Base-by-base conservation (phyloP, 441 rosid genomes). In the Gossypium gossypioides region DNA sequence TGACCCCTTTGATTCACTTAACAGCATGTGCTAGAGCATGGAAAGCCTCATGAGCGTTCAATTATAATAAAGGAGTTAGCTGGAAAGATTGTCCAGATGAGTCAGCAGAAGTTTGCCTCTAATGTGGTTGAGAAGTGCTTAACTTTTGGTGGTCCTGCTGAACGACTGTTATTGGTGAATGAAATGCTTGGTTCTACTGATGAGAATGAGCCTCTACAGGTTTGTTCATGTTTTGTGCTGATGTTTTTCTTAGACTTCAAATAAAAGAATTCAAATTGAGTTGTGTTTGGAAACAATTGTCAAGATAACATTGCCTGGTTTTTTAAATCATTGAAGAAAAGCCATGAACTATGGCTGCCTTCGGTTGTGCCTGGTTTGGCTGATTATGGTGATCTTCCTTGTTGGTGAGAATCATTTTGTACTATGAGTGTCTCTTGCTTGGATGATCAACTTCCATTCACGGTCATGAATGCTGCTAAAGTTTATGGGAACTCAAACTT, bases 141-240 rank as follows among this genome's bases (percentile, higher is more conserved):
- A 76, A 86, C 91, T 34, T 91, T 88, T 80, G 92, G 97, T 58
- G 91, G 89, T 72, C 87, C 90, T 19, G 78, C 77, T 22, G 92
- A 92, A 72, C 88, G 94, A n/a, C 91, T 84, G 68, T 69, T 90
- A 29, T 86, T 92, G 60, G 97, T 92, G 74, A 86, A 86, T 77
- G 96, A 92, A 85, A 92, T 92, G 96, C 90, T 92, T 29, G 97
- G 97, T 73, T 72, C 88, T 21, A 92, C 96, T 21, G 97, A 91
- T 76, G 96, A 91, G 78, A 91, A 91, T 55, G 96, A 91, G 85
- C 97, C 97, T 80, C 96, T 91, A 78, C 97, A 91, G 97, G 97
- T 91, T 68, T 79, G 81, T 74, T 44, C 42, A 52, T 5, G 69
- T 59, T 56, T 54, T 69, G 29, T 54, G 48, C 8, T 9, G 5